Conservation (phyloP, 208 protist genomes). For the Trichomonas tenax region DNA sequence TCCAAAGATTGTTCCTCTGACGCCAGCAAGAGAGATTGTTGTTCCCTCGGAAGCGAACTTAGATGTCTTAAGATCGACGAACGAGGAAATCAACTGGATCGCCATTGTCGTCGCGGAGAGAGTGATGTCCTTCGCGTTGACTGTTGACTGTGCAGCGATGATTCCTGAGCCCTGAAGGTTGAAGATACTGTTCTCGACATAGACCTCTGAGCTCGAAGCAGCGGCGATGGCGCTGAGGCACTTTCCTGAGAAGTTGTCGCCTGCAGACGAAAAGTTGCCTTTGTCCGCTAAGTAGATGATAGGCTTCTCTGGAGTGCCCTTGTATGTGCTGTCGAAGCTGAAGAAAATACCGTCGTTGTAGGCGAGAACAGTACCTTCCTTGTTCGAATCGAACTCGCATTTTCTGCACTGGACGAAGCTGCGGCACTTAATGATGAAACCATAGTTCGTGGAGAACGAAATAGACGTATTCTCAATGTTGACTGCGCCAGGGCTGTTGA, state of each 20-base stretch:
- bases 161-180: background rate
- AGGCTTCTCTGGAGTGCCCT: background rate
- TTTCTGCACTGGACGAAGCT: background rate
- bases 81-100: background rate
- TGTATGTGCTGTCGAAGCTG: background rate
- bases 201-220: background rate
- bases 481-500: background rate
- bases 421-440: background rate
- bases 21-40: background rate
- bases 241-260: background rate
- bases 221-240: background rate
- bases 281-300: background rate
- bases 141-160: background rate
- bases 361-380: background rate
- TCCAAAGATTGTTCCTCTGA: background rate
- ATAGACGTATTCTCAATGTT: background rate
- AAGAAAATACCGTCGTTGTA: background rate
- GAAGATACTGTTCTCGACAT: background rate
- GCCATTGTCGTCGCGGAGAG: background rate
- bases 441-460: background rate
- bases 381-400: background rate
- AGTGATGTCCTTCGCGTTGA: background rate
- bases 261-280: background rate
- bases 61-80: background rate
- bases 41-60: background rate